Conservation (phyloP, 805 yeast genomes). For the Hanseniaspora meyeri region DNA sequence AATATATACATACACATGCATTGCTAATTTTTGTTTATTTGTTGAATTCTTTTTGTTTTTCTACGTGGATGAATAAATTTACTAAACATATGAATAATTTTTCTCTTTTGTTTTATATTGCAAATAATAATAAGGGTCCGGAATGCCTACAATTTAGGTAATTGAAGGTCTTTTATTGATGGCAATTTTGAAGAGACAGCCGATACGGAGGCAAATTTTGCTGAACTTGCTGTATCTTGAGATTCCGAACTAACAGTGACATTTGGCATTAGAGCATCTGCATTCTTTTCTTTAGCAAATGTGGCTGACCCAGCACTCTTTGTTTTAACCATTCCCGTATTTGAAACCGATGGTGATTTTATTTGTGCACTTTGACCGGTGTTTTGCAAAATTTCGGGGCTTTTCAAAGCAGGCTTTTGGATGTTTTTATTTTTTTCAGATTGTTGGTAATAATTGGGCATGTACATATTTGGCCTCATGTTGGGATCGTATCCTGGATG, state of each 20-base stretch:
- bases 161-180: constrained; percentile 9
- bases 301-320: not conserved
- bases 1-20: no score
- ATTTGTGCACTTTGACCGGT: not conserved
- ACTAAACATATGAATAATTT: not conserved
- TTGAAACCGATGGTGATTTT: not conserved
- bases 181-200: constrained; percentile 2
- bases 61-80: no score
- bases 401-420: not conserved
- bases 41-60: no score
- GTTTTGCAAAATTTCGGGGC: not conserved
- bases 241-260: not conserved
- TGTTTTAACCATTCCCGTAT: not conserved
- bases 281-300: not conserved
- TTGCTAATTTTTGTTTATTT: no score
- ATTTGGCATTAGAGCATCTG: not conserved
- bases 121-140: not conserved
- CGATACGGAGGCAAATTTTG: not conserved
- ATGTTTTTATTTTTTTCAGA: not conserved
- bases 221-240: not conserved
- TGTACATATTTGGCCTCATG: constrained; percentile 51
- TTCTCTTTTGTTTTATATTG: not conserved
- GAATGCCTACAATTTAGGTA: constrained; percentile 5
- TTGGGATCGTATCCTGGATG: constrained; percentile 62
- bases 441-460: not conserved